Evolutionary conservation across 1,284 basidiomycete genomes (phyloP).

Genomic region (Cyathus olla): DNA sequence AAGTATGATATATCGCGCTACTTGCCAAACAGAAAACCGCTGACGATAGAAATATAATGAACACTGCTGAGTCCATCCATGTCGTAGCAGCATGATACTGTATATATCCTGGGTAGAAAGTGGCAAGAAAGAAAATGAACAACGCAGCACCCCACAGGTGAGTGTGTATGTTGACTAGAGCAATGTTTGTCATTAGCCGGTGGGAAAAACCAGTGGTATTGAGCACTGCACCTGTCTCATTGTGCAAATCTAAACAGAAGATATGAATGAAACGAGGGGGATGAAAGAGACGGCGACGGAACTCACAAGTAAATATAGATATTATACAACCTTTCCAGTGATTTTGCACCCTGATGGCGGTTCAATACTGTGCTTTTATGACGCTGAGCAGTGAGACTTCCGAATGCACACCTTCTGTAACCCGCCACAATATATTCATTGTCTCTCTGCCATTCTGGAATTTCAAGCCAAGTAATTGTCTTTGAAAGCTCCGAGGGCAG

Average conservation of each 20-base stretch:
- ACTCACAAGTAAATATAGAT: slow-evolving; percentile 81
- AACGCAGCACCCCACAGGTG: slow-evolving; percentile 84
- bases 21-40: slow-evolving; percentile 82
- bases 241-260: slow-evolving; percentile 75
- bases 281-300: slow-evolving; percentile 23
- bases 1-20: slow-evolving; percentile 84
- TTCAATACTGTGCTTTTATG: slow-evolving; percentile 6
- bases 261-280: slow-evolving; percentile 12
- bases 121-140: slow-evolving; percentile 72
- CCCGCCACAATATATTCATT: slow-evolving; percentile 82
- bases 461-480: slow-evolving; percentile 71
- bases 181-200: slow-evolving; percentile 11
- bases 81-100: slow-evolving; percentile 61
- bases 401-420: slow-evolving; percentile 69
- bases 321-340: slow-evolving; percentile 73
- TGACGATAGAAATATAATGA: slow-evolving; percentile 78
- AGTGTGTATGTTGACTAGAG: slow-evolving; percentile 90
- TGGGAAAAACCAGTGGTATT: slow-evolving; percentile 6
- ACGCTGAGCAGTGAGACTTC: background rate
- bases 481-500: slow-evolving; percentile 9
- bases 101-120: slow-evolving; percentile 63
- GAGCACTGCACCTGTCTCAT: slow-evolving; percentile 81
- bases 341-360: slow-evolving; percentile 63
- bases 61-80: slow-evolving; percentile 73
- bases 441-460: slow-evolving; percentile 78